Conservation (phyloP, 139 green algal genomes). For the Tetradesmus lagerheimii region DNA sequence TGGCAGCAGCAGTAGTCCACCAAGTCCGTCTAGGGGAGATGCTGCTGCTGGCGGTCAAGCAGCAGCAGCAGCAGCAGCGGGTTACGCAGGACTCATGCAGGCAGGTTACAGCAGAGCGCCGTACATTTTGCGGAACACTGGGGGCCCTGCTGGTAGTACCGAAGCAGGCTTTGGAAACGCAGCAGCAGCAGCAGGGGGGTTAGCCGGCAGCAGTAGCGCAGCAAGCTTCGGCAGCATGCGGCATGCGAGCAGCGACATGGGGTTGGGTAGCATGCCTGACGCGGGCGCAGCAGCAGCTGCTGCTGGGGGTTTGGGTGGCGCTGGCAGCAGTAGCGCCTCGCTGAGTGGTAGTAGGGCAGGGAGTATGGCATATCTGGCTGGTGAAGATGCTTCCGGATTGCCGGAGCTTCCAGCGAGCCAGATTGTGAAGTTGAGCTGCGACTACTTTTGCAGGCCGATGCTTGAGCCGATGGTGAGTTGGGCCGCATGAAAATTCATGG, state of each 20-base stretch:
- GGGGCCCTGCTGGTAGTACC: neutral
- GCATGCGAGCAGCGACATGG: neutral
- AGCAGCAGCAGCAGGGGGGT: conserved; percentile 1
- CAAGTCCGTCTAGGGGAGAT: neutral
- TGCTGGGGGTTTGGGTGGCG: neutral
- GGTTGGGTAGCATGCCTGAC: conserved; percentile 2
- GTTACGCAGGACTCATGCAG: neutral
- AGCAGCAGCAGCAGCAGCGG: conserved; percentile 24
- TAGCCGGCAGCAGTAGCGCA: neutral
- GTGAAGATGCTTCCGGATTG: conserved; percentile 8
- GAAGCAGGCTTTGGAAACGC: neutral
- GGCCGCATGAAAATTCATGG: too few relatives aligned
- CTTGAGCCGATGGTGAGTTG: conserved; percentile 75
- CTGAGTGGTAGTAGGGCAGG: neutral
- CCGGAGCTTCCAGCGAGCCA: conserved; percentile 60
- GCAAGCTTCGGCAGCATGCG: neutral
- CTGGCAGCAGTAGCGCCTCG: neutral
- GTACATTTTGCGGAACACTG: conserved; percentile 52
- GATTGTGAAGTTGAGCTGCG: conserved; percentile 69
- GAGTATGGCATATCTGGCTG: conserved; percentile 1
- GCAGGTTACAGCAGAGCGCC: conserved; percentile 42
- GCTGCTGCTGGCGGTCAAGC: neutral
- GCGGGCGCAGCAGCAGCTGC: neutral
- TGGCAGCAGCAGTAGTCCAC: neutral
- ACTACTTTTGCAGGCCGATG: conserved; percentile 81